Percentiles rank a stretch among this genome's conserved stretches.
Conservation (phyloP, 2,329 filamentous ascomycete genomes). For the Rhynchosporium graminicola region DNA sequence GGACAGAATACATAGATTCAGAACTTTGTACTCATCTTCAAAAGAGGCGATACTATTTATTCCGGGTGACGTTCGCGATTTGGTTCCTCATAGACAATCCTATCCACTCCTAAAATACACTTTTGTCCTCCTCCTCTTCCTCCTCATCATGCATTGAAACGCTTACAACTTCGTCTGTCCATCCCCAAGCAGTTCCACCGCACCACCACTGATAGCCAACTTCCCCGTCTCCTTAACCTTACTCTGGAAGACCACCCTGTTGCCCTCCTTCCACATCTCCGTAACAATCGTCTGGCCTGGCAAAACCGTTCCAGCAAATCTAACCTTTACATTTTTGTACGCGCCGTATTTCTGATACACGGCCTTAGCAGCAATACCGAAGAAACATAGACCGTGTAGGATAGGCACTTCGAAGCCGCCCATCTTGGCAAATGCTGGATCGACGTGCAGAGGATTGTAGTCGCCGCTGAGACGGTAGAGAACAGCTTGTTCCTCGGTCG, state of each 20-base stretch:
- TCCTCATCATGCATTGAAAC: not conserved
- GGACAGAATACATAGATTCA: too few relatives aligned
- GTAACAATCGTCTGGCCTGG: conserved; percentile 89
- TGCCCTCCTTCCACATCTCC: conserved; percentile 91
- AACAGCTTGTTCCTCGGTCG: conserved; percentile 86
- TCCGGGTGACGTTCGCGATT: too few relatives aligned
- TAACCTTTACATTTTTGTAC: conserved; percentile 89
- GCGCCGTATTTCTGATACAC: conserved; percentile 80
- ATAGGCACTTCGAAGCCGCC: conserved; percentile 95
- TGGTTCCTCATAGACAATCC: too few relatives aligned
- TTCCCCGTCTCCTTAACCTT: conserved; percentile 94
- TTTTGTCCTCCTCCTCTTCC: not conserved
- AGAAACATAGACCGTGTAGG: conserved; percentile 93
- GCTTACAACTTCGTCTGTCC: conserved; percentile 25
- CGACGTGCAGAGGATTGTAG: conserved; percentile 94
- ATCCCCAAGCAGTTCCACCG: conserved; percentile 65
- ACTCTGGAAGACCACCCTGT: conserved; percentile 78
- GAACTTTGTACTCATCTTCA: too few relatives aligned
- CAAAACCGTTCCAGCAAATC: conserved; percentile 82
- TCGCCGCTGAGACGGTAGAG: conserved; percentile 93
- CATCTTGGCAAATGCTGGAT: conserved; percentile 90
- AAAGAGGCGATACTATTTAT: too few relatives aligned
- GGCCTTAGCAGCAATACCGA: conserved; percentile 89
- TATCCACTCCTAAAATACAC: conserved; percentile 2
- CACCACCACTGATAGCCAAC: conserved; percentile 78